Conservation (phyloP, 1,284 basidiomycete genomes). For the Pascua sp. region DNA sequence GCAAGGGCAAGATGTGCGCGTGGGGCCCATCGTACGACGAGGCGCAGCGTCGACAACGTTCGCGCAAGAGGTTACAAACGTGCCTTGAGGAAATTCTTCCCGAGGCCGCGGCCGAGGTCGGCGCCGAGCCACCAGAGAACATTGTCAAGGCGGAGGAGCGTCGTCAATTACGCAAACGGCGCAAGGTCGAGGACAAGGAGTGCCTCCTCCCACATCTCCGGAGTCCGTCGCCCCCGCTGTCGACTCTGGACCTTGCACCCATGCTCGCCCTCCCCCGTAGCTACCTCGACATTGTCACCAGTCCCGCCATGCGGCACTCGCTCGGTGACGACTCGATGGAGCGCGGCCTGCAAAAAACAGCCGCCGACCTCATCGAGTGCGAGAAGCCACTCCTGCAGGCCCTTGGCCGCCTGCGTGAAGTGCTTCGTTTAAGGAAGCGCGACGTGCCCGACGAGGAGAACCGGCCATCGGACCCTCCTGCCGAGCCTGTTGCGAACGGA, state of each 20-base stretch:
- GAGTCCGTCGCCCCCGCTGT: slow-evolving; percentile 42
- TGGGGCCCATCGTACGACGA: slow-evolving; percentile 48
- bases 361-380: slow-evolving; percentile 48
- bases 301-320: slow-evolving; percentile 46
- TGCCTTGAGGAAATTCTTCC: slow-evolving; percentile 42
- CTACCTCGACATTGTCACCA: slow-evolving; percentile 47
- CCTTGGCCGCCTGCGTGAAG: slow-evolving; percentile 42
- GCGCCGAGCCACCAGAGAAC: slow-evolving; percentile 30
- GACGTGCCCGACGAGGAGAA: slow-evolving; percentile 29
- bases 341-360: slow-evolving; percentile 45
- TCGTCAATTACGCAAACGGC: slow-evolving; percentile 26
- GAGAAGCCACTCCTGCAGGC: slow-evolving; percentile 48
- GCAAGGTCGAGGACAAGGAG: slow-evolving; percentile 27
- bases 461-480: slow-evolving; percentile 1
- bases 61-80: slow-evolving; percentile 35
- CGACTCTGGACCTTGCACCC: slow-evolving; percentile 39
- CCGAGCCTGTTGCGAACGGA: slow-evolving; percentile 4
- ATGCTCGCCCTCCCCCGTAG: slow-evolving; percentile 41
- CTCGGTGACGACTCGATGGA: slow-evolving; percentile 48
- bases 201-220: slow-evolving; percentile 41
- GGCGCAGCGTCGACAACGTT: slow-evolving; percentile 24
- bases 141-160: slow-evolving; percentile 28
- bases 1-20: slow-evolving; percentile 46
- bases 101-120: slow-evolving; percentile 37
- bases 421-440: slow-evolving; percentile 33